Evolutionary conservation across 2,329 filamentous ascomycete genomes (phyloP).

Genomic region (Beauveria pseudobassiana): DNA sequence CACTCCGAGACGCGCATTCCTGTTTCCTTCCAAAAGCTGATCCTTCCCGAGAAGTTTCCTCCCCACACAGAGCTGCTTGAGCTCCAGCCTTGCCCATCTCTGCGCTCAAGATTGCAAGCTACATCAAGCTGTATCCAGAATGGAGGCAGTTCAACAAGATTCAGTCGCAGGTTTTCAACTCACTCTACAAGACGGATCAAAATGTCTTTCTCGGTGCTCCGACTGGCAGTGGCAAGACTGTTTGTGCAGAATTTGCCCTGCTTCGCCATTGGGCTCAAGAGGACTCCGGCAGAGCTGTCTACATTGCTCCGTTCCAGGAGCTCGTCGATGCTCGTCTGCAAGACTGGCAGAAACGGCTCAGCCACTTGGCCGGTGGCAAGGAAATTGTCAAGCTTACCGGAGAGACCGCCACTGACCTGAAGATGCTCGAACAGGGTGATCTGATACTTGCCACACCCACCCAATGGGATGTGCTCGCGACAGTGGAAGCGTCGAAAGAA

Average conservation of each 20-base stretch:
- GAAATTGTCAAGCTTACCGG: constrained; percentile 88
- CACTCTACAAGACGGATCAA: constrained; percentile 81
- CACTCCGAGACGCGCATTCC: constrained; percentile 90
- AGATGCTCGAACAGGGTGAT: constrained; percentile 79
- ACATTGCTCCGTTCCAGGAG: constrained; percentile 91
- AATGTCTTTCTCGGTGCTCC: constrained; percentile 92
- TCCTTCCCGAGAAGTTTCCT: constrained; percentile 91
- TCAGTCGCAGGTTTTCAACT: constrained; percentile 95
- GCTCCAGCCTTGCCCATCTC: constrained; percentile 84
- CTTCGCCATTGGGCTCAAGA: constrained; percentile 70
- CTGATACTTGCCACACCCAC: constrained; percentile 84
- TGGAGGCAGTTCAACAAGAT: constrained; percentile 94
- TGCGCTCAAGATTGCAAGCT: constrained; percentile 80
- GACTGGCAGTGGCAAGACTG: constrained; percentile 91
- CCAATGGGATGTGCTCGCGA: constrained; percentile 92
- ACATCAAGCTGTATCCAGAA: constrained; percentile 69
- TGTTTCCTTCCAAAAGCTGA: constrained; percentile 89
- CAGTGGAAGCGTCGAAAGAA: constrained; percentile 98
- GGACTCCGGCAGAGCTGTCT: constrained; percentile 67
- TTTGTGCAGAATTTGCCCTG: constrained; percentile 91
- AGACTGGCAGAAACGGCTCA: constrained; percentile 78
- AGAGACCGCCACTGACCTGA: constrained; percentile 84
- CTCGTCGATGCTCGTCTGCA: constrained; percentile 73
- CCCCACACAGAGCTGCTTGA: constrained; percentile 88
- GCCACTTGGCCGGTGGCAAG: constrained; percentile 70